Evolutionary conservation across 257 asterid genomes (phyloP).

Genomic region (Nicotiana sylvestris): DNA sequence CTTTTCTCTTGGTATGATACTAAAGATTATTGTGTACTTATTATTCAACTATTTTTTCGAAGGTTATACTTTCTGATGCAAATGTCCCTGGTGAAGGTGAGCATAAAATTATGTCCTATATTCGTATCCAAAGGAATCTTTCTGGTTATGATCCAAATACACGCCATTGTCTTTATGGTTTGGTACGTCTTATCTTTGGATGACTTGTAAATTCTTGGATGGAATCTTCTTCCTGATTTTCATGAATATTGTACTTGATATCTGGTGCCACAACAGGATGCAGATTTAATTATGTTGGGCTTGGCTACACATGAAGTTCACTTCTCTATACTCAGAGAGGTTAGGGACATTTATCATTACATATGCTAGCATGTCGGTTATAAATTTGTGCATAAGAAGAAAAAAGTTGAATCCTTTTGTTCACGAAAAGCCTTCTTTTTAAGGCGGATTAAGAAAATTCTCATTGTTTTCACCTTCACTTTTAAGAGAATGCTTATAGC

Average conservation of each 20-base stretch:
- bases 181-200: slow-evolving; percentile 29
- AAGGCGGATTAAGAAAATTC: background rate
- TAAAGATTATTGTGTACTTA: background rate
- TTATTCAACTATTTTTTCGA: background rate
- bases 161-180: slow-evolving; percentile 59
- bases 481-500: background rate
- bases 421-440: background rate
- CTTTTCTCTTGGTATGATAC: background rate
- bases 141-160: slow-evolving; percentile 55
- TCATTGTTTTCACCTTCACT: background rate
- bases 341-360: slow-evolving; percentile 7
- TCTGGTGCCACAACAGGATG: slow-evolving; percentile 41
- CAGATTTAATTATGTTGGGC: slow-evolving; percentile 64
- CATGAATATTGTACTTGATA: background rate
- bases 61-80: slow-evolving; percentile 68
- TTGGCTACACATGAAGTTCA: slow-evolving; percentile 61
- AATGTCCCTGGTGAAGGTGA: slow-evolving; percentile 82
- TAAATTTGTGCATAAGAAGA: background rate
- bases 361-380: background rate
- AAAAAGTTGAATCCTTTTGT: background rate
- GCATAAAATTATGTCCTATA: slow-evolving; percentile 59
- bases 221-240: background rate
- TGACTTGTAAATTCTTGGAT: background rate
- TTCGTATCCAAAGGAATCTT: slow-evolving; percentile 44
- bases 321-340: slow-evolving; percentile 68